Percentiles rank a stretch among this genome's conserved stretches.
Evolutionary conservation across 1,284 basidiomycete genomes (phyloP).

Genomic region (Prillingera fragicola): DNA sequence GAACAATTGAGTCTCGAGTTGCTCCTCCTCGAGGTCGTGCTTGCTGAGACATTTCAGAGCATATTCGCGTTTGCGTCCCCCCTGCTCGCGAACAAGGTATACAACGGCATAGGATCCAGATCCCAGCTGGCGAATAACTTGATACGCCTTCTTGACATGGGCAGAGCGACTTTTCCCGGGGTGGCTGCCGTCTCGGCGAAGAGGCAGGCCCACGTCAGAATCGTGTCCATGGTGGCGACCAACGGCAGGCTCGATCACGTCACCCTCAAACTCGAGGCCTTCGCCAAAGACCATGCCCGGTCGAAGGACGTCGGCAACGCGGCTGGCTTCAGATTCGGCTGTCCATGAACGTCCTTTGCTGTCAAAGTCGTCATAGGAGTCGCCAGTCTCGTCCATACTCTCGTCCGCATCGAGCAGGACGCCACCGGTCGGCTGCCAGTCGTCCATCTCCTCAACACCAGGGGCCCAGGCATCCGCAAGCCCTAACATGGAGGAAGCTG

Average conservation of each 20-base stretch:
- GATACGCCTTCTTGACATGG: slow-evolving; percentile 52
- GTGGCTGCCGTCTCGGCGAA: slow-evolving; percentile 41
- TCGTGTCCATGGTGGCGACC: slow-evolving; percentile 24
- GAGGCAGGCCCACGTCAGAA: slow-evolving; percentile 26
- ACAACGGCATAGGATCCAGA: slow-evolving; percentile 89
- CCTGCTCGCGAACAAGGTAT: slow-evolving; percentile 84
- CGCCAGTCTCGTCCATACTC: slow-evolving; percentile 1
- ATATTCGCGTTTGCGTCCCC: slow-evolving; percentile 76
- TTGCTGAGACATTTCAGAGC: slow-evolving; percentile 93
- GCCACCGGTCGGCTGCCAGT: slow-evolving; percentile 41
- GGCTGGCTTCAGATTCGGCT: slow-evolving; percentile 16
- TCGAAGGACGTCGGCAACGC: slow-evolving; percentile 33
- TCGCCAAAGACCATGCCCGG: slow-evolving; percentile 44
- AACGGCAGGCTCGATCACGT: slow-evolving; percentile 41
- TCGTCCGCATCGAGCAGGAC: slow-evolving; percentile 33
- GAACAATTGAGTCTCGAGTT: slow-evolving; percentile 76
- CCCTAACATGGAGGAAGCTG: slow-evolving; percentile 4
- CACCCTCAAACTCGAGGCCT: slow-evolving; percentile 44
- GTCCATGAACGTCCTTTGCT: slow-evolving; percentile 16
- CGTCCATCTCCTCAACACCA: slow-evolving; percentile 33
- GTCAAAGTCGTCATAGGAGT: slow-evolving; percentile 17
- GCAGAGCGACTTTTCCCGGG: slow-evolving; percentile 8
- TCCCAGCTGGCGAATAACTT: slow-evolving; percentile 77
- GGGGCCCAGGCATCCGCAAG: slow-evolving; percentile 28
- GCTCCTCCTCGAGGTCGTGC: slow-evolving; percentile 79